A percentile compares a stretch with the other conserved stretches of the same genome.
phyloP scores from a whole-genome alignment of 306 rosid genomes.

The Nissolia schottii region DNA sequence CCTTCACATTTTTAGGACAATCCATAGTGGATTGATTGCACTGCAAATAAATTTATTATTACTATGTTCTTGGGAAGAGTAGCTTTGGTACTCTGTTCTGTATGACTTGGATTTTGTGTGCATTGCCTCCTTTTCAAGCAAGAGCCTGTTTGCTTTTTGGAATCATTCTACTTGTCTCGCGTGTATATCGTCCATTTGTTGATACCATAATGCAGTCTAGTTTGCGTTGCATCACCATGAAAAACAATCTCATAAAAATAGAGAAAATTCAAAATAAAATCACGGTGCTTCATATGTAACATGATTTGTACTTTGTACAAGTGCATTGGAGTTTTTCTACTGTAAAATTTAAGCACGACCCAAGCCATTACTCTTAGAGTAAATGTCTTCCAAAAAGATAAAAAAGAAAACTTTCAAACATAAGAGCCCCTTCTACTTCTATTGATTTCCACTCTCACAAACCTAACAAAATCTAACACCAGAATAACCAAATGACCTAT shows the following conservation, averaged over 20 bases:
- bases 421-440: slow-evolving; percentile 3
- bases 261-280: slow-evolving; percentile 4
- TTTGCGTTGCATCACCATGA: background rate
- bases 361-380: slow-evolving; percentile 11
- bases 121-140: background rate
- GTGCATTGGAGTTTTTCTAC: slow-evolving; percentile 8
- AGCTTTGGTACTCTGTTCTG: background rate
- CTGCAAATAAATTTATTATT: background rate
- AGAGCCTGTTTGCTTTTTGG: background rate
- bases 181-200: background rate
- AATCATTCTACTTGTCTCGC: background rate
- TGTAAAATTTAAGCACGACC: slow-evolving; percentile 24
- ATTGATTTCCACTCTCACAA: slow-evolving; percentile 4
- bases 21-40: background rate
- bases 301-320: slow-evolving; percentile 24
- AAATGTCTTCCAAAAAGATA: background rate
- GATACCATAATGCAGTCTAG: background rate
- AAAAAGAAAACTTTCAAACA: background rate
- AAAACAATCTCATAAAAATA: background rate
- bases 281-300: background rate
- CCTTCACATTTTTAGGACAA: background rate
- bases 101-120: background rate
- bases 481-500: slow-evolving; percentile 8
- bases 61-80: background rate
- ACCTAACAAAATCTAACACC: slow-evolving; percentile 26